A percentile compares a stretch with the other conserved stretches of the same genome.
phyloP scores from a whole-genome alignment of 768 basidiomycete species.

The Agaricus bisporus region DNA sequence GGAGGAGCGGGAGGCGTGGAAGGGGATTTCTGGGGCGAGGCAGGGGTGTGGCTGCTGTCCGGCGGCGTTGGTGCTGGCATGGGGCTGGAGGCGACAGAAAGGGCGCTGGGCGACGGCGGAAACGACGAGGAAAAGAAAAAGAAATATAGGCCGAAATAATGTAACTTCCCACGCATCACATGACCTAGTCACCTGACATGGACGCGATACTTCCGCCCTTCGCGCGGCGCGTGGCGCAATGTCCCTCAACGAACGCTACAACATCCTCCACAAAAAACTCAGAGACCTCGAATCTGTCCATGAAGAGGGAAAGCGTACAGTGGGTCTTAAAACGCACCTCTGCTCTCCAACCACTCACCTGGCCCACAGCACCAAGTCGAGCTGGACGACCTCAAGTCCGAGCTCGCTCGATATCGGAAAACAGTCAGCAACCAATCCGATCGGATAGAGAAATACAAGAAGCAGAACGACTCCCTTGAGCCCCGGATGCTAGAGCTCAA shows the following conservation, averaged over 20 bases:
- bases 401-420: slow-evolving; percentile 45
- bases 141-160: background rate
- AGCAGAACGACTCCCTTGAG: slow-evolving; percentile 52
- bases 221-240: too few species aligned
- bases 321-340: slow-evolving; percentile 23
- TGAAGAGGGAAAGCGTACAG: slow-evolving; percentile 58
- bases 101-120: slow-evolving; percentile 6
- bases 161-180: background rate
- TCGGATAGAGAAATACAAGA: slow-evolving; percentile 55
- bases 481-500: slow-evolving; percentile 57
- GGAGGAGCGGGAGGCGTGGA: slow-evolving; percentile 1
- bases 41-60: background rate
- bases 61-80: slow-evolving; percentile 3
- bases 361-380: slow-evolving; percentile 49
- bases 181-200: background rate
- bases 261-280: slow-evolving; percentile 52
- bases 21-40: background rate
- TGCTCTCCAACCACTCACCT: background rate
- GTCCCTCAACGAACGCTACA: slow-evolving; percentile 40
- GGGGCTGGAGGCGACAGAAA: background rate
- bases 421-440: slow-evolving; percentile 43
- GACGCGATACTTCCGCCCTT: background rate
- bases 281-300: slow-evolving; percentile 61
- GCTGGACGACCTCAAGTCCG: slow-evolving; percentile 51
- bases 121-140: slow-evolving; percentile 5